Evolutionary conservation across 2,329 filamentous ascomycete species (phyloP).

Genomic region (Verticillium zaregamsianum): DNA sequence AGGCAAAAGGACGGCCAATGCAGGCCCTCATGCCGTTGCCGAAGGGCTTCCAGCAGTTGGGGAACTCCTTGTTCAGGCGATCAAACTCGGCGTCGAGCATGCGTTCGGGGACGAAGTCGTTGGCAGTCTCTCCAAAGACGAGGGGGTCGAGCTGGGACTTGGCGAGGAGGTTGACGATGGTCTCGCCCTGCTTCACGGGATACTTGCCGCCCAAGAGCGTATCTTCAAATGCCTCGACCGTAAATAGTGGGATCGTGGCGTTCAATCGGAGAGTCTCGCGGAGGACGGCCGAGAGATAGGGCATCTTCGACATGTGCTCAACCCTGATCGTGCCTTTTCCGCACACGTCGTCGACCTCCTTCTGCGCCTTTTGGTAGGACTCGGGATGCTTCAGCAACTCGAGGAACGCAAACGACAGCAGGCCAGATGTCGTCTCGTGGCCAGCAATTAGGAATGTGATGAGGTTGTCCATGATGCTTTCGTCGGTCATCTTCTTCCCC

Average conservation of each 20-base stretch:
- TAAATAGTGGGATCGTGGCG: slow-evolving; percentile 21
- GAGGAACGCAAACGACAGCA: slow-evolving; percentile 62
- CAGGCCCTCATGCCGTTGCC: slow-evolving; percentile 49
- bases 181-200: slow-evolving; percentile 37
- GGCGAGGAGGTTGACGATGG: slow-evolving; percentile 39
- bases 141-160: slow-evolving; percentile 50
- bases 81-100: slow-evolving; percentile 52
- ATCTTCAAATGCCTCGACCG: slow-evolving; percentile 29
- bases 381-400: slow-evolving; percentile 61
- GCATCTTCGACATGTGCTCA: slow-evolving; percentile 56
- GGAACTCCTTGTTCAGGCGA: slow-evolving; percentile 25
- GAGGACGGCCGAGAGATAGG: slow-evolving; percentile 60
- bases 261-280: slow-evolving; percentile 43
- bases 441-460: slow-evolving; percentile 66
- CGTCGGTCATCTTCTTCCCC: slow-evolving; percentile 54
- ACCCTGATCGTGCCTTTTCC: slow-evolving; percentile 51
- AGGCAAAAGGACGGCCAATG: slow-evolving; percentile 50
- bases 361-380: slow-evolving; percentile 54
- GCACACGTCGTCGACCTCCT: slow-evolving; percentile 64
- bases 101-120: slow-evolving; percentile 55
- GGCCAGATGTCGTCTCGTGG: slow-evolving; percentile 66
- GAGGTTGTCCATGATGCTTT: slow-evolving; percentile 61
- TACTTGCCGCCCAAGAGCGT: slow-evolving; percentile 52
- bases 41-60: slow-evolving; percentile 46
- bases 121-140: slow-evolving; percentile 53